Evolutionary conservation across 2,329 filamentous ascomycete species (phyloP).

Genomic region (Trichoderma citrinoviride): DNA sequence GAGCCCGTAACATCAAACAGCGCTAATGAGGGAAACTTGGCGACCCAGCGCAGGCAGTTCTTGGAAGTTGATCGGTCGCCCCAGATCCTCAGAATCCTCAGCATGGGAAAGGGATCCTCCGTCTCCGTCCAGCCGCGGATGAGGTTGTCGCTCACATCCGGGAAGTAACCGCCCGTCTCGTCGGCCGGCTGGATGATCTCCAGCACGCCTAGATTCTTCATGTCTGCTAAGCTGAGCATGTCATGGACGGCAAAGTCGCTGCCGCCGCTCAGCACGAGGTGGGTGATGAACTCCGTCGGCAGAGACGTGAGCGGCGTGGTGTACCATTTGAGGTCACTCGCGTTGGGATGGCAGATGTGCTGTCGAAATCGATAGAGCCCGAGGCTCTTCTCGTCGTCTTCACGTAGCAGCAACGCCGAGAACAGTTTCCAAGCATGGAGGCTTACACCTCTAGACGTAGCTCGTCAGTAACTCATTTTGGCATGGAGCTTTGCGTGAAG

Average conservation of each 20-base stretch:
- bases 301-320: conserved; percentile 38
- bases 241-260: conserved; percentile 39
- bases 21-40: conserved; percentile 44
- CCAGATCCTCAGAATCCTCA: conserved; percentile 48
- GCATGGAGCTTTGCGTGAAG: neutral
- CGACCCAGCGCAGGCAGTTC: conserved; percentile 41
- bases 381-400: conserved; percentile 37
- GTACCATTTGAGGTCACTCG: conserved; percentile 36
- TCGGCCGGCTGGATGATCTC: conserved; percentile 45
- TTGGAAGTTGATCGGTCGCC: conserved; percentile 41
- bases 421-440: conserved; percentile 43
- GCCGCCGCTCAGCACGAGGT: conserved; percentile 41
- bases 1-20: conserved; percentile 44
- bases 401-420: conserved; percentile 35
- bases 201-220: conserved; percentile 48
- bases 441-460: conserved; percentile 34
- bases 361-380: conserved; percentile 41
- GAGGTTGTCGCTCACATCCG: conserved; percentile 45
- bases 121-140: conserved; percentile 46
- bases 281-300: conserved; percentile 41
- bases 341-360: conserved; percentile 39
- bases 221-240: conserved; percentile 40
- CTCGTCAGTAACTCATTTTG: neutral
- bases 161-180: conserved; percentile 32
- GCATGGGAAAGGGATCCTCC: conserved; percentile 43